A percentile compares a stretch with the other conserved stretches of the same genome.
Conservation (phyloP, 371 early-diverging fungal genomes). For the Mortierella sp. region DNA sequence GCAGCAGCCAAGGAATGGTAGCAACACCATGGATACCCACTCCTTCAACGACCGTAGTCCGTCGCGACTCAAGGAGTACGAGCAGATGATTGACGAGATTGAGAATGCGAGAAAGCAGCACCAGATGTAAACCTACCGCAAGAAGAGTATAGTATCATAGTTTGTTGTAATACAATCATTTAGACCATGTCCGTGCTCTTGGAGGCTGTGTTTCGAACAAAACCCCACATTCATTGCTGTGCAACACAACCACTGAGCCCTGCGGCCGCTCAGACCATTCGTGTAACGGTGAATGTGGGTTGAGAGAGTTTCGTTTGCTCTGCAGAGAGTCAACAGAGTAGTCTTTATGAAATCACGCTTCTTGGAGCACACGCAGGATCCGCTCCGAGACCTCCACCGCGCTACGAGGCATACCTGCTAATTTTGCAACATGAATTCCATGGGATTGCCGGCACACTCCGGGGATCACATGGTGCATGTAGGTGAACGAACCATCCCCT, state of each 20-base stretch:
- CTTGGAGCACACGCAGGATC: conserved; percentile 25
- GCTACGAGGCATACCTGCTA: conserved; percentile 68
- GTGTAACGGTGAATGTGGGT: too few species aligned
- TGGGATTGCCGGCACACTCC: conserved; percentile 79
- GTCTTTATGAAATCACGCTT: too few species aligned
- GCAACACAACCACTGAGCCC: too few species aligned
- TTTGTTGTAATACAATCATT: too few species aligned
- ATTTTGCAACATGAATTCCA: conserved; percentile 79
- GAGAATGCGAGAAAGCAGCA: conserved; percentile 24
- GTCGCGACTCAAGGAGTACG: conserved; percentile 29
- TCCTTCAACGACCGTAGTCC: conserved; percentile 28
- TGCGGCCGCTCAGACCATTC: too few species aligned
- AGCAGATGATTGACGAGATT: conserved; percentile 45
- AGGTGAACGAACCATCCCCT: conserved; percentile 60
- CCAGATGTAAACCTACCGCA: background rate
- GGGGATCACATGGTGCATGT: conserved; percentile 71
- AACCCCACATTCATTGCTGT: too few species aligned
- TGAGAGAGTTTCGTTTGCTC: too few species aligned
- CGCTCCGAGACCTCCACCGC: conserved; percentile 36
- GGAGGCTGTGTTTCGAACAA: too few species aligned
- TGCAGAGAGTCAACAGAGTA: too few species aligned
- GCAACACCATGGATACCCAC: conserved; percentile 29
- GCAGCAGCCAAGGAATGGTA: conserved; percentile 3
- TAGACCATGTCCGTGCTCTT: too few species aligned
- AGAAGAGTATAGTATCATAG: background rate